A percentile compares a stretch with the other conserved stretches of the same genome.
Conservation (phyloP, 495 filamentous ascomycete genomes). For the Gamarada debralockiae region DNA sequence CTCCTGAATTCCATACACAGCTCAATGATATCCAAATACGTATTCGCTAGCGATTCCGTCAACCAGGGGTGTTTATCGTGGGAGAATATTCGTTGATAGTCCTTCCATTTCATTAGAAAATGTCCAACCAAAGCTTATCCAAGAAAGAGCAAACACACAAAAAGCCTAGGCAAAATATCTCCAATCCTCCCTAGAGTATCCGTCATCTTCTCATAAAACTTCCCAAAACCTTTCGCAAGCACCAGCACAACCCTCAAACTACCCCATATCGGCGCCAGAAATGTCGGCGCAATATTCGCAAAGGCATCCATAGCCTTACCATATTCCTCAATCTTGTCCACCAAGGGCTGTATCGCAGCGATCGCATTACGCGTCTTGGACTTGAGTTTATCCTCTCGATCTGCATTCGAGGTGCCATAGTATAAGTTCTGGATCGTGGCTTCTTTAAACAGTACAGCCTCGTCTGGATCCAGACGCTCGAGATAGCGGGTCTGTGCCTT, state of each 20-base stretch:
- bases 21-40: too few species aligned
- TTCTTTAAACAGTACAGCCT: slow-evolving; percentile 20
- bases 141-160: too few species aligned
- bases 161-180: too few species aligned
- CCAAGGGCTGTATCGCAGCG: slow-evolving; percentile 28
- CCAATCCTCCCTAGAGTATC: too few species aligned
- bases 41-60: too few species aligned
- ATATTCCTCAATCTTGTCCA: slow-evolving; percentile 33
- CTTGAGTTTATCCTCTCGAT: slow-evolving; percentile 13
- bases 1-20: too few species aligned
- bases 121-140: too few species aligned
- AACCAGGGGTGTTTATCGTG: too few species aligned
- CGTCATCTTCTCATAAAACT: slow-evolving; percentile 33
- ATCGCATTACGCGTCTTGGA: slow-evolving; percentile 25
- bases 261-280: slow-evolving; percentile 39
- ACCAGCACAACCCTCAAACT: slow-evolving; percentile 37
- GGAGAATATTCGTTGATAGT: too few species aligned
- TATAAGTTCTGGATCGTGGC: slow-evolving; percentile 22
- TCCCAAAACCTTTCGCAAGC: slow-evolving; percentile 28
- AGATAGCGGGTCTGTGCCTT: slow-evolving; percentile 27
- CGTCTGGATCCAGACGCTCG: slow-evolving; percentile 26
- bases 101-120: too few species aligned
- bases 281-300: slow-evolving; percentile 29
- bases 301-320: slow-evolving; percentile 36
- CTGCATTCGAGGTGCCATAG: slow-evolving; percentile 17